Conservation (phyloP, 78 protist genomes). For the Dictyostelium capitatum region DNA sequence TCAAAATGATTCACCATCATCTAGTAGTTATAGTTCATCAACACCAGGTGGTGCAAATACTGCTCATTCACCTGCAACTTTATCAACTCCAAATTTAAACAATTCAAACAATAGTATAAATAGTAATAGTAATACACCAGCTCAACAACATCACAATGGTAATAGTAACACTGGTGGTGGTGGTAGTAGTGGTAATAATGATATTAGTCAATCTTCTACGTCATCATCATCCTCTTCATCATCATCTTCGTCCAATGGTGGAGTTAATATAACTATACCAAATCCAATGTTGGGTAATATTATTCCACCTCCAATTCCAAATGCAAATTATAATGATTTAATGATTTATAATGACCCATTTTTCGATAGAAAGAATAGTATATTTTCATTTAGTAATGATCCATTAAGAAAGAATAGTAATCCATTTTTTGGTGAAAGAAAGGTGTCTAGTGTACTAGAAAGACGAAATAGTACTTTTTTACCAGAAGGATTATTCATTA, state of each 20-base stretch:
- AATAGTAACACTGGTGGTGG: background rate
- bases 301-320: background rate
- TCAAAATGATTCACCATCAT: background rate
- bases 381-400: background rate
- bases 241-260: background rate
- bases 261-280: background rate
- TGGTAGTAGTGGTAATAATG: background rate
- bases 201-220: background rate
- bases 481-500: background rate
- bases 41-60: constrained; percentile 1
- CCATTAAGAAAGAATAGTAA: constrained; percentile 8
- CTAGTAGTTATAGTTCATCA: constrained; percentile 2
- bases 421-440: constrained; percentile 1
- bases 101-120: constrained; percentile 24
- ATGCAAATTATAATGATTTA: background rate
- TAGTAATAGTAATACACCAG: background rate
- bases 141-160: background rate
- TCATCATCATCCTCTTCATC: background rate
- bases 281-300: constrained; percentile 8
- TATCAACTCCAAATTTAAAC: background rate
- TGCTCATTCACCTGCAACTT: constrained; percentile 7
- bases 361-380: constrained; percentile 29
- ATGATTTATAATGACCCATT: background rate
- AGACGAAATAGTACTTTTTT: constrained; percentile 13
- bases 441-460: background rate